phyloP scores from a whole-genome alignment of 2,329 filamentous ascomycete genomes.

The Fusarium tuaranense region DNA sequence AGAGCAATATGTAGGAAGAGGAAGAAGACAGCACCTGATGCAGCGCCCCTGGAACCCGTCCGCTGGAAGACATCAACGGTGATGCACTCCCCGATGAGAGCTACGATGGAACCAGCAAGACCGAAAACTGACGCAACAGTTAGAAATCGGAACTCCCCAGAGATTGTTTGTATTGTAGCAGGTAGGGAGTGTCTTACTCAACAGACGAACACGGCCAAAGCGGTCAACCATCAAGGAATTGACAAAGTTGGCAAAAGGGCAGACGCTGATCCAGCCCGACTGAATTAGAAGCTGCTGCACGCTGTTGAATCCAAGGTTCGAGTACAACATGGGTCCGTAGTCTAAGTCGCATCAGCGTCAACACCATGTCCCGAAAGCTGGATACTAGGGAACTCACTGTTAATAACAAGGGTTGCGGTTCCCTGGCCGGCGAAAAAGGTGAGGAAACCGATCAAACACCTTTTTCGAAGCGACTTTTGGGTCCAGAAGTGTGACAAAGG shows the following conservation, averaged over 20 bases:
- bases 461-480: not conserved
- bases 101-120: not conserved
- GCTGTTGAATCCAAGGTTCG: not conserved
- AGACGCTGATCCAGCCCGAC: not conserved
- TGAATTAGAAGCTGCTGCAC: not conserved
- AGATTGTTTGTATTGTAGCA: no score
- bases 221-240: not conserved
- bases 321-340: not conserved
- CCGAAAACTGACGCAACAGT: not conserved
- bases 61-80: not conserved
- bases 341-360: not conserved
- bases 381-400: not conserved
- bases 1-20: not conserved
- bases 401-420: not conserved
- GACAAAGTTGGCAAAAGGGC: not conserved
- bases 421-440: not conserved
- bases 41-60: not conserved
- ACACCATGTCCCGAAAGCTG: not conserved
- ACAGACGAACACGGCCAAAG: not conserved
- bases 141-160: not conserved
- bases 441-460: not conserved
- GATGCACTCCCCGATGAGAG: not conserved
- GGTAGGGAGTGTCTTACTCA: not conserved
- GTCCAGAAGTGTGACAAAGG: not conserved
- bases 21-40: not conserved